phyloP scores from a whole-genome alignment of 345 rosid species.

The Anastatica hierochuntica region DNA sequence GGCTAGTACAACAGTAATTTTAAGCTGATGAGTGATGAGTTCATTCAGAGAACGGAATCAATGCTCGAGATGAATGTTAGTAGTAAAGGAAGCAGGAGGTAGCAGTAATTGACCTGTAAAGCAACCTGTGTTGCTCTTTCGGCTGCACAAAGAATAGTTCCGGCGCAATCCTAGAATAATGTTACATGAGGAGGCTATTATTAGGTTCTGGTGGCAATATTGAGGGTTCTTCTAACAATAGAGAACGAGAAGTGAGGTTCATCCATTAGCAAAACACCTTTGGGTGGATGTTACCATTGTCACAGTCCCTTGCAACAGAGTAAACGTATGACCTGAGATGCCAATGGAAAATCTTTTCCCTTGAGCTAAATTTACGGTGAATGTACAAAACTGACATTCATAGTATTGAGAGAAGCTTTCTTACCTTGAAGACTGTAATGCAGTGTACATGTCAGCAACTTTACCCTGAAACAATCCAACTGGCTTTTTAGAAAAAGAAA shows the following conservation, averaged over 20 bases:
- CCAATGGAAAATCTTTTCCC: not conserved
- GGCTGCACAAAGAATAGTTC: slow-evolving; percentile 82
- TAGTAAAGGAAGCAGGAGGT: not conserved
- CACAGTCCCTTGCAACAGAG: slow-evolving; percentile 83
- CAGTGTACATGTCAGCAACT: slow-evolving; percentile 86
- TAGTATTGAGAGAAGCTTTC: not conserved
- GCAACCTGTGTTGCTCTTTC: slow-evolving; percentile 97
- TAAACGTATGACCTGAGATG: slow-evolving; percentile 69
- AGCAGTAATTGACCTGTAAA: slow-evolving; percentile 55
- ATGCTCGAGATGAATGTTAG: not conserved
- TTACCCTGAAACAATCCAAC: slow-evolving; percentile 50
- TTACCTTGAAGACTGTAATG: slow-evolving; percentile 89
- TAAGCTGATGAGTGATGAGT: no score
- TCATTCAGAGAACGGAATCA: not conserved
- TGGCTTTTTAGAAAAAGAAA: not conserved
- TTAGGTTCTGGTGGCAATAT: not conserved
- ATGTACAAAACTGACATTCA: not conserved
- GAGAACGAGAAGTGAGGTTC: not conserved
- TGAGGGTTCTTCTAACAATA: not conserved
- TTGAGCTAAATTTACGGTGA: not conserved
- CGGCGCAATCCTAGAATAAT: slow-evolving; percentile 75
- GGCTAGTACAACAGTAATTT: no score
- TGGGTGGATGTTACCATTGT: slow-evolving; percentile 59
- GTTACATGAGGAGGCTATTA: not conserved
- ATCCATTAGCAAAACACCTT: slow-evolving; percentile 36